A percentile compares a stretch with the other conserved stretches of the same genome.
Conservation (phyloP, 768 basidiomycete genomes). For the Candolleomyces eurysporus region DNA sequence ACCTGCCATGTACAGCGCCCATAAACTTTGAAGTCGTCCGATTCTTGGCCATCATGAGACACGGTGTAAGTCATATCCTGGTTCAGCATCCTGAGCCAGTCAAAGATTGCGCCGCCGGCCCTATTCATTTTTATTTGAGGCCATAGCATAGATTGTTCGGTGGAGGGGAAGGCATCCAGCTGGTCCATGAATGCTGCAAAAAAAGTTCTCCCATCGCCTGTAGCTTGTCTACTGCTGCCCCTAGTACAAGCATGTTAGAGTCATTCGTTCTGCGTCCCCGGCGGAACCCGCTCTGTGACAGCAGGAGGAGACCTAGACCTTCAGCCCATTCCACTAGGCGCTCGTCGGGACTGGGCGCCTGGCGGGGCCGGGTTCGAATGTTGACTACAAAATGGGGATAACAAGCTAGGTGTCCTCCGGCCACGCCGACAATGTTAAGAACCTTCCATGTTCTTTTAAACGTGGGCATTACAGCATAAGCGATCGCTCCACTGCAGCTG, state of each 20-base stretch:
- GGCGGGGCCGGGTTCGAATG: too few species aligned
- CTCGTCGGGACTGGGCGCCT: too few species aligned
- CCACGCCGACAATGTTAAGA: too few species aligned
- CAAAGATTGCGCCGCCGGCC: not conserved
- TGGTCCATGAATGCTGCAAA: not conserved
- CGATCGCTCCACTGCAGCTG: too few species aligned
- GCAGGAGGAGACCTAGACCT: constrained; percentile 16
- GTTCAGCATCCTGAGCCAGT: not conserved
- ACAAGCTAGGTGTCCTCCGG: too few species aligned
- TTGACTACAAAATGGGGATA: too few species aligned
- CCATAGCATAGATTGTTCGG: not conserved
- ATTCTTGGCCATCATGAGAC: not conserved
- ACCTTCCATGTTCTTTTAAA: too few species aligned
- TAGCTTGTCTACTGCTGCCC: not conserved
- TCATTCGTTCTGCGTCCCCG: constrained; percentile 23
- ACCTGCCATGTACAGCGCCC: not conserved
- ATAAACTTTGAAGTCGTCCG: not conserved
- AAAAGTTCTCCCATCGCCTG: not conserved
- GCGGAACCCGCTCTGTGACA: constrained; percentile 30
- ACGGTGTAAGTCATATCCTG: not conserved
- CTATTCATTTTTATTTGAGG: not conserved
- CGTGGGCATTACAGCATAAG: too few species aligned
- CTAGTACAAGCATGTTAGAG: constrained; percentile 6
- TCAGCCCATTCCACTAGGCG: constrained; percentile 19
- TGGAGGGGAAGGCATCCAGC: not conserved